Evolutionary conservation across 495 filamentous ascomycete species (phyloP), one percentile per base, ranked within the genome.

Genomic region (Bacidia rubella): DNA sequence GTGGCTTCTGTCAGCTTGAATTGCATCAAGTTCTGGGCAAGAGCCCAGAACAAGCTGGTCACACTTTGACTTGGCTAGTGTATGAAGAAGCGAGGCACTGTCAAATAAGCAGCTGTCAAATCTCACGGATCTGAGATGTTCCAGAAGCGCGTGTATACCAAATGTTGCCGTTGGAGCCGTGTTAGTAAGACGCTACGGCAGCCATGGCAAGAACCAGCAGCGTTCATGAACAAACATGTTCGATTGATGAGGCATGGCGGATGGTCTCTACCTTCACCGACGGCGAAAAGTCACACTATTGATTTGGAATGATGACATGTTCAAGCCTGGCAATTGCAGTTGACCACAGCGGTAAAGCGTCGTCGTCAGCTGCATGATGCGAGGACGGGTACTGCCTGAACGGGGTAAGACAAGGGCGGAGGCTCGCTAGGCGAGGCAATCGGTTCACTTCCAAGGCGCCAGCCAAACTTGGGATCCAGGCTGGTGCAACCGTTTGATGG

Each of bases 81-180:
- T 44, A n/a, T 44, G 41, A 20, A n/a, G 41, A 44, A 44, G 41
- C 41, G 41, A 44, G 41, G 41, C 29, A 35, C 15, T 35, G 29
- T 35, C 29, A 35, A 35, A 35, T 35, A 35, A 35, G 29, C 29
- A 35, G 29, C 29, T 35, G n/a, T 35, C 29, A 7, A 15, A 5
- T 35, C 29, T 35, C 29, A 7, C 15, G 29, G 29, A 35, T 35
- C 29, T 35, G 29, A 35, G 29, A 15, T 35, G 29, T 35, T 35
- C 29, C 29, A 35, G 29, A 35, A 35, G 29, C 29, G 29, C 29
- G 29, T 35, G 29, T 35, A 35, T 7, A 7, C 7, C 7, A 35
- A 35, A 7, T 35, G 7, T 7, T 35, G 29, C 29, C 29, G 29
- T 35, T 35, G 29, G 29, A 35, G 29, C 29, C 29, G 29, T 35